phyloP scores from a whole-genome alignment of 176 grass and related monocot species.

The Pharus latifolius region DNA sequence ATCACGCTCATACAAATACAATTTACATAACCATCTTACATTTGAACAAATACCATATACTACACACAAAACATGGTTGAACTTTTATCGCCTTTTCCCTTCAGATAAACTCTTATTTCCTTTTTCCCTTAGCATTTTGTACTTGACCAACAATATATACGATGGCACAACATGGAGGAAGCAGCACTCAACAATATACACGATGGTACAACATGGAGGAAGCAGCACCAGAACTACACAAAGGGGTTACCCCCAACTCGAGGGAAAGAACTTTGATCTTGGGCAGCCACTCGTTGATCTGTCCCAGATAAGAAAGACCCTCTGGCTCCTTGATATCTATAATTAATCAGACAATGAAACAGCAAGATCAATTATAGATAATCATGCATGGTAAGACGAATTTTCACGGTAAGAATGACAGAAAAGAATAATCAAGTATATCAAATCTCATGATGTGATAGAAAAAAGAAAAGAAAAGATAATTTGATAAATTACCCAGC shows the following conservation, averaged over 20 bases:
- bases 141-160: background rate
- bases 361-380: no score
- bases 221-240: constrained; percentile 10
- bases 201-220: background rate
- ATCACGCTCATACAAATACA: background rate
- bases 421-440: background rate
- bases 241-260: constrained; percentile 55
- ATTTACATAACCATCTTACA: background rate
- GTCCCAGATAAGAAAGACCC: constrained; percentile 15
- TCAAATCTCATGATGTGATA: background rate
- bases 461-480: background rate
- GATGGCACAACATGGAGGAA: background rate
- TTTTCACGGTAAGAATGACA: no score
- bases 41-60: background rate
- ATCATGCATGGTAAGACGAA: no score
- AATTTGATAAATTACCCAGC: constrained; percentile 30
- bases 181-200: background rate
- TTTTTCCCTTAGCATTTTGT: background rate
- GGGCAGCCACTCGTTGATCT: constrained; percentile 21
- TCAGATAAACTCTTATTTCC: background rate
- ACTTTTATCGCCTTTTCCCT: background rate
- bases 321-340: constrained; percentile 28
- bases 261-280: constrained; percentile 15
- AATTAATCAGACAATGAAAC: background rate
- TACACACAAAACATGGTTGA: background rate